Evolutionary conservation across 331 rosid species (phyloP).

Genomic region (Arachis monticola): DNA sequence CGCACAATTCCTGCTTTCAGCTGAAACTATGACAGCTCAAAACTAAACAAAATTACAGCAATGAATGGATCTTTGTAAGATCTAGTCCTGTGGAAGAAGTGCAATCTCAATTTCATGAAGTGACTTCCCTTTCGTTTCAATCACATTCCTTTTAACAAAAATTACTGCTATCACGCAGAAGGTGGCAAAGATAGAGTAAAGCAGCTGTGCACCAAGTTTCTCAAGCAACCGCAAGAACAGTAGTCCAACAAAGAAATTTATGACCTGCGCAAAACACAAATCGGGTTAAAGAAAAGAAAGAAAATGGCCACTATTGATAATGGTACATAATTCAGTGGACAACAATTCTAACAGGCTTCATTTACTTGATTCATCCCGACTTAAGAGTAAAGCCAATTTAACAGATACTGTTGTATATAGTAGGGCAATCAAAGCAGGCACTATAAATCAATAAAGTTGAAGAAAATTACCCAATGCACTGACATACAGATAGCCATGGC

Average conservation of each 20-base stretch:
- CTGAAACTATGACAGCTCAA: conserved; percentile 27
- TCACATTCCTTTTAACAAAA: conserved; percentile 83
- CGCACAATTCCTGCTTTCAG: conserved; percentile 1
- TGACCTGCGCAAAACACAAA: conserved; percentile 61
- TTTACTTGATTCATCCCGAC: conserved; percentile 21
- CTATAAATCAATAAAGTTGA: conserved; percentile 1
- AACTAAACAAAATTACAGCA: conserved; percentile 19
- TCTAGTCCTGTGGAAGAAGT: conserved; percentile 85
- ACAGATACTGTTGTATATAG: neutral
- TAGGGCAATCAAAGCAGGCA: neutral
- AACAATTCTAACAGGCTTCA: conserved; percentile 16
- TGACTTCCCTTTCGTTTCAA: conserved; percentile 96
- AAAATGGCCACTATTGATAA: conserved; percentile 14
- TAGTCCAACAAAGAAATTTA: conserved; percentile 93
- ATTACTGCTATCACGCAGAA: conserved; percentile 80
- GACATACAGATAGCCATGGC: conserved; percentile 98
- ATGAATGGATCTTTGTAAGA: conserved; percentile 1
- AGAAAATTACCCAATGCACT: conserved; percentile 88
- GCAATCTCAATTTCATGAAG: conserved; percentile 99
- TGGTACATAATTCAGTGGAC: neutral
- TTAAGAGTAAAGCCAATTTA: conserved; percentile 11
- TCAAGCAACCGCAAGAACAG: conserved; percentile 85
- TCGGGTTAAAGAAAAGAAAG: conserved; percentile 23
- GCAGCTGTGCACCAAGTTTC: conserved; percentile 76
- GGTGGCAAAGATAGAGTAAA: conserved; percentile 78